phyloP scores from a whole-genome alignment of 805 yeast species.

The Wickerhamiella allomyrinae region DNA sequence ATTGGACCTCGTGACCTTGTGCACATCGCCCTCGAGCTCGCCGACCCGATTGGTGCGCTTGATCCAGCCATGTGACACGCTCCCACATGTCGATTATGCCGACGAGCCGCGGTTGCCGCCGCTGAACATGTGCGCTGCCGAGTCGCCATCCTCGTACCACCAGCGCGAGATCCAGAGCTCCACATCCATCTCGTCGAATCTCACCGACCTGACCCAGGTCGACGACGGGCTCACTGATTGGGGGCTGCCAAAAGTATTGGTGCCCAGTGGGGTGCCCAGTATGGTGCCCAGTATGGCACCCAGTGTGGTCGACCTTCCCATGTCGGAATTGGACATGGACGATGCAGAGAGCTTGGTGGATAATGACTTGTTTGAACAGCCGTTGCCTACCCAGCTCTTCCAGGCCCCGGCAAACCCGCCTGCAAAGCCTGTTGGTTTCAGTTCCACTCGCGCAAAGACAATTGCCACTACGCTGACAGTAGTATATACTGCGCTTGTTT shows the following conservation, averaged over 20 bases:
- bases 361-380: neutral
- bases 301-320: slow-evolving; percentile 13
- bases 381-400: neutral
- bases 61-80: neutral
- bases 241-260: slow-evolving; percentile 21
- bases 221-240: slow-evolving; percentile 21
- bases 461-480: slow-evolving; percentile 4
- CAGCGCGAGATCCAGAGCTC: slow-evolving; percentile 1
- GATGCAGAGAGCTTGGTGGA: slow-evolving; percentile 2
- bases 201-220: slow-evolving; percentile 8
- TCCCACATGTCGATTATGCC: neutral
- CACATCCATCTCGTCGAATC: slow-evolving; percentile 4
- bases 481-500: slow-evolving; percentile 7
- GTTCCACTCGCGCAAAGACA: slow-evolving; percentile 1
- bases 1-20: neutral
- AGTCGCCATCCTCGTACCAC: neutral
- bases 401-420: no score
- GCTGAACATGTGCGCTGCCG: no score
- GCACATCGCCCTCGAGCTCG: neutral
- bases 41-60: neutral
- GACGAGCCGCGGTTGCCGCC: no score
- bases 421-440: neutral
- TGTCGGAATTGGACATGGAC: slow-evolving; percentile 1
- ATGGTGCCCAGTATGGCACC: no score
- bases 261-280: slow-evolving; percentile 2